phyloP scores from a whole-genome alignment of 805 yeast genomes.

The Metschnikowia lachancei region DNA sequence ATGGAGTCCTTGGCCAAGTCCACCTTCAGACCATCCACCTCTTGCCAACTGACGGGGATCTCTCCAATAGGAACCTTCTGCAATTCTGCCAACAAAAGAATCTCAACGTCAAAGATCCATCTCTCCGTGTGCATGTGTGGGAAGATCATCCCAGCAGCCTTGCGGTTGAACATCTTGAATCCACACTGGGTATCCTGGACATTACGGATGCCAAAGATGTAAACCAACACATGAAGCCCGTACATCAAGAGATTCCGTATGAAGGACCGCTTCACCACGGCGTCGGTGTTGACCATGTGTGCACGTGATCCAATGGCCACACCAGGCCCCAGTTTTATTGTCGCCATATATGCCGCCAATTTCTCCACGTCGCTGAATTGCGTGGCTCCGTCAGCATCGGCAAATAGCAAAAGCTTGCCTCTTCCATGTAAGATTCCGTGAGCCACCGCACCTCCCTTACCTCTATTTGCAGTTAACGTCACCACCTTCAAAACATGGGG shows the following conservation, averaged over 20 bases:
- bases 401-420: constrained; percentile 77
- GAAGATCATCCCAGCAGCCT: constrained; percentile 63
- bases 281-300: constrained; percentile 93
- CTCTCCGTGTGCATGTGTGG: constrained; percentile 95
- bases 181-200: constrained; percentile 97
- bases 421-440: constrained; percentile 80
- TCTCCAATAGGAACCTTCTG: constrained; percentile 68
- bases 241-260: constrained; percentile 90
- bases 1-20: constrained; percentile 88
- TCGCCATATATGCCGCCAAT: constrained; percentile 44
- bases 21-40: constrained; percentile 91
- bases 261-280: constrained; percentile 90
- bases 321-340: constrained; percentile 40
- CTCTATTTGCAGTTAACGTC: constrained; percentile 72
- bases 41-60: constrained; percentile 93
- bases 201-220: constrained; percentile 79
- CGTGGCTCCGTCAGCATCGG: constrained; percentile 98
- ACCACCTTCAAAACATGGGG: constrained; percentile 70
- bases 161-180: constrained; percentile 81
- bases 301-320: constrained; percentile 92
- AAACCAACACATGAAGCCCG: constrained; percentile 83
- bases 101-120: constrained; percentile 97
- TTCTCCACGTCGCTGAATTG: constrained; percentile 65
- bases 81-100: constrained; percentile 73
- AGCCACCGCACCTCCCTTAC: constrained; percentile 91